Percentiles rank a stretch among this genome's conserved stretches.
These are phyloP conservation scores for Martiniozyma abietophila DNA, from an alignment of 805 yeast species.

Conservation along the genomic window DNA sequence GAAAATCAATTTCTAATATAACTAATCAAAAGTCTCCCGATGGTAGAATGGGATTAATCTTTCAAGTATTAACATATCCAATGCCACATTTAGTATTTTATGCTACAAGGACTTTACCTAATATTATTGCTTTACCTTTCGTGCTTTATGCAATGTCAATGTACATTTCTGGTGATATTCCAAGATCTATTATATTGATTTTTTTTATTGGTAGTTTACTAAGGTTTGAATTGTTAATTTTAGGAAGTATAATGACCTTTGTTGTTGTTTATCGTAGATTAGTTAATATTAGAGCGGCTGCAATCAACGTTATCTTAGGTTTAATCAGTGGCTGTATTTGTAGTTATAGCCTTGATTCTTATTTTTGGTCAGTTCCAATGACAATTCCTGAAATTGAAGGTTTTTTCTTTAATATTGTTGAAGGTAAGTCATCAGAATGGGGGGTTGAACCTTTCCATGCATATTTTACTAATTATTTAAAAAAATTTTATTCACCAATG, in stretches of 20 bases:
- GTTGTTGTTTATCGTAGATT: conserved; percentile 1
- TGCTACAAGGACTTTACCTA: conserved; percentile 82
- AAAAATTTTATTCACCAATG: conserved; percentile 29
- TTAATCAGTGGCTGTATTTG: conserved; percentile 39
- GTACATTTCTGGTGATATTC: conserved; percentile 39
- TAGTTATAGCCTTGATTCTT: conserved; percentile 53
- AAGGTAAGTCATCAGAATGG: conserved; percentile 72
- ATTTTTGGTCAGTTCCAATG: conserved; percentile 51
- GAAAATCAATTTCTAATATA: conserved; percentile 28
- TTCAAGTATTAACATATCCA: conserved; percentile 38
- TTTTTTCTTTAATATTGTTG: conserved; percentile 64
- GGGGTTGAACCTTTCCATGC: conserved; percentile 70
- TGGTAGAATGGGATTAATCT: conserved; percentile 1
- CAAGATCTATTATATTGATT: conserved; percentile 41
- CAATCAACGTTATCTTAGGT: conserved; percentile 31
- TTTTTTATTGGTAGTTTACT: conserved; percentile 60
- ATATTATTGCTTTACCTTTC: conserved; percentile 72
- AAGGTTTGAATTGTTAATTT: conserved; percentile 58
- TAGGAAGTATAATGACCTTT: conserved; percentile 40
- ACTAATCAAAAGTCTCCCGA: conserved; percentile 16
- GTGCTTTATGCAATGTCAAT: conserved; percentile 47
- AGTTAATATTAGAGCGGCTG: conserved; percentile 9
- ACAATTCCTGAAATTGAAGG: conserved; percentile 66
- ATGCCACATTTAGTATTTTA: conserved; percentile 81
- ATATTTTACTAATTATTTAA: conserved; percentile 52